These are phyloP conservation scores for Cladosporium phlei DNA, from an alignment of 2,329 filamentous ascomycete genomes.

Conservation along the genomic window DNA sequence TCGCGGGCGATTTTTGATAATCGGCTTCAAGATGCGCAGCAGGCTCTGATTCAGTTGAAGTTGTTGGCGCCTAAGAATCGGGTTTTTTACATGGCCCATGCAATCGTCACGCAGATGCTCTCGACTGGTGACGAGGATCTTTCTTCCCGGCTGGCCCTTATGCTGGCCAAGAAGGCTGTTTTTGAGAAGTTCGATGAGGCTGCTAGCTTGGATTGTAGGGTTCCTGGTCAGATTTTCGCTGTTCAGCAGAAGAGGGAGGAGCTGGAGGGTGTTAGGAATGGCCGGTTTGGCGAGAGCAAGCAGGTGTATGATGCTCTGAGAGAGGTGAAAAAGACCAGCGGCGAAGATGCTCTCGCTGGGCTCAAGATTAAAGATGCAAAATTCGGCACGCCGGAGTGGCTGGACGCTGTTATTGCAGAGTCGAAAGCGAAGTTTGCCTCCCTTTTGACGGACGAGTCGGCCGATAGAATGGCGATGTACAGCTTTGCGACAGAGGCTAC, in stretches of 20 bases:
- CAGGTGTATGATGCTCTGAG: constrained; percentile 27
- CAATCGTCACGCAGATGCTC: constrained; percentile 30
- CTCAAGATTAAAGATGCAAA: constrained; percentile 2
- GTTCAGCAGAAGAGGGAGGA: constrained; percentile 24
- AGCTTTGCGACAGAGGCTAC: constrained; percentile 4
- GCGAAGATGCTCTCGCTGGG: background rate
- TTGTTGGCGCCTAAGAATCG: constrained; percentile 27
- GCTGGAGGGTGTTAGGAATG: constrained; percentile 22
- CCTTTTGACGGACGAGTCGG: background rate
- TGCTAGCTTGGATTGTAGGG: constrained; percentile 26
- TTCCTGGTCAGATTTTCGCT: constrained; percentile 31
- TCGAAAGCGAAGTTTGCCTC: background rate
- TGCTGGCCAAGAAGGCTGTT: constrained; percentile 30
- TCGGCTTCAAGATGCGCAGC: constrained; percentile 29
- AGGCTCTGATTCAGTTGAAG: constrained; percentile 32
- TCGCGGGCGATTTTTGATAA: constrained; percentile 27
- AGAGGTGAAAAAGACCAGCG: constrained; percentile 13
- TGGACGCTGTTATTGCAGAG: constrained; percentile 10
- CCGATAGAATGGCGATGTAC: constrained; percentile 7
- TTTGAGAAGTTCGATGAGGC: constrained; percentile 29
- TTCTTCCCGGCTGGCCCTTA: constrained; percentile 26
- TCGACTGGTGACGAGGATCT: constrained; percentile 27
- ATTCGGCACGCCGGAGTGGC: constrained; percentile 9
- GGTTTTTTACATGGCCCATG: constrained; percentile 32
- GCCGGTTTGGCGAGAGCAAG: constrained; percentile 26